Conservation (phyloP, 805 yeast genomes). For the Wickerhamiella occidentalis region DNA sequence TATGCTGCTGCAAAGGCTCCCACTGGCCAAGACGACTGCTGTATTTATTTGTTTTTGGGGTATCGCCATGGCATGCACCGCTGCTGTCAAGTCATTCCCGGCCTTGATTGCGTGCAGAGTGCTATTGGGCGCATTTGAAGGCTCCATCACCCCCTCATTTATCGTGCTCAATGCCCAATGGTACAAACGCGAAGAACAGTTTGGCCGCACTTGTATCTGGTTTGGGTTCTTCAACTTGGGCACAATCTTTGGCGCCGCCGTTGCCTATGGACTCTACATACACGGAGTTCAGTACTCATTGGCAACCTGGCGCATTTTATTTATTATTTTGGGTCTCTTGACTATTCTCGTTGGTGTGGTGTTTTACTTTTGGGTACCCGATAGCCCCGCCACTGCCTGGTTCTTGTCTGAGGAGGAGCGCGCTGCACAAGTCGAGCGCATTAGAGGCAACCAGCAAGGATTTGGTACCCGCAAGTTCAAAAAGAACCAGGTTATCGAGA, state of each 20-base stretch:
- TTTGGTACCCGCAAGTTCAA: slow-evolving; percentile 44
- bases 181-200: slow-evolving; percentile 39
- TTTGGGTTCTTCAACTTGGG: slow-evolving; percentile 35
- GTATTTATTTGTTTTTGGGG: slow-evolving; percentile 38
- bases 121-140: slow-evolving; percentile 40
- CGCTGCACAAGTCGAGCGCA: slow-evolving; percentile 38
- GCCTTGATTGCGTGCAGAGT: slow-evolving; percentile 36
- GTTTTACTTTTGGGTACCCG: slow-evolving; percentile 33
- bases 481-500: slow-evolving; percentile 38
- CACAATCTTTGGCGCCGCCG: slow-evolving; percentile 35
- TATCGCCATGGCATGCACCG: slow-evolving; percentile 33
- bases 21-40: slow-evolving; percentile 41
- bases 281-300: slow-evolving; percentile 22
- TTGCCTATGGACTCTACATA: slow-evolving; percentile 34
- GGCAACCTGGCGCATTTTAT: slow-evolving; percentile 42
- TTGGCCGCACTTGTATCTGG: slow-evolving; percentile 34
- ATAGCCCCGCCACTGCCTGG: slow-evolving; percentile 39
- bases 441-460: slow-evolving; percentile 43
- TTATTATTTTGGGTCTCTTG: slow-evolving; percentile 44
- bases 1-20: slow-evolving; percentile 40
- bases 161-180: slow-evolving; percentile 46
- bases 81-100: slow-evolving; percentile 34
- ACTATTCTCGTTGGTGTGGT: slow-evolving; percentile 33
- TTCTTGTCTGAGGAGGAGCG: slow-evolving; percentile 37
- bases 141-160: slow-evolving; percentile 45